Evolutionary conservation across 2,329 filamentous ascomycete species (phyloP).

Genomic region (Fusarium protoensiforme): DNA sequence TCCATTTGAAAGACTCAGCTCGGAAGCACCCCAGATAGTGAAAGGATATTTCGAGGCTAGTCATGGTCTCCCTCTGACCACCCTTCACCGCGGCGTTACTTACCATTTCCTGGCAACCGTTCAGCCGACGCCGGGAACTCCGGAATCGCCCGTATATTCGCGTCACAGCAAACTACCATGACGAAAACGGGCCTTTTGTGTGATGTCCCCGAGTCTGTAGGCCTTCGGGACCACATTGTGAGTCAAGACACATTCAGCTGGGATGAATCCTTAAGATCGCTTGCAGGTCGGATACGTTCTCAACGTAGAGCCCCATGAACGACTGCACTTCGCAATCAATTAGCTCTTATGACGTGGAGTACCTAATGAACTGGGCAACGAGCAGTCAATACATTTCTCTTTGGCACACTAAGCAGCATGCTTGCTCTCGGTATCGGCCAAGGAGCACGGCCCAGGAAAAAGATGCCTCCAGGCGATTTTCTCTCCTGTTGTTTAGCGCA

Average conservation of each 20-base stretch:
- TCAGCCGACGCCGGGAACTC: background rate
- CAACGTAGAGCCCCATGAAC: background rate
- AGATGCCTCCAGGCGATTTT: background rate
- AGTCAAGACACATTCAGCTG: background rate
- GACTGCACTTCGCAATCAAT: background rate
- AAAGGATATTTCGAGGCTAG: background rate
- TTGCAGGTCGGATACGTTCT: background rate
- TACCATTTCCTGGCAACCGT: background rate
- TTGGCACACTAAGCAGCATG: background rate
- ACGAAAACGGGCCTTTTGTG: background rate
- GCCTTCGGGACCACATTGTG: background rate
- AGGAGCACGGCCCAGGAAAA: background rate
- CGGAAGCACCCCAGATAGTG: background rate
- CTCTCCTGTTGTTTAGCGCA: background rate
- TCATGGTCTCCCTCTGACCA: background rate
- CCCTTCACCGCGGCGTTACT: background rate
- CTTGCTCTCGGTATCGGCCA: background rate
- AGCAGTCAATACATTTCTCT: background rate
- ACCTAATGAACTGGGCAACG: background rate
- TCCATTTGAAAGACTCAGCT: background rate
- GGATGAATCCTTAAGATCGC: background rate
- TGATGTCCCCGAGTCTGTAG: background rate
- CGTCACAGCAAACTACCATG: no score
- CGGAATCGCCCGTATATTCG: no score
- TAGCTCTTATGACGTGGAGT: background rate